Base-by-base conservation (phyloP, 2,329 filamentous ascomycete genomes). In the Colletotrichum noveboracense region DNA sequence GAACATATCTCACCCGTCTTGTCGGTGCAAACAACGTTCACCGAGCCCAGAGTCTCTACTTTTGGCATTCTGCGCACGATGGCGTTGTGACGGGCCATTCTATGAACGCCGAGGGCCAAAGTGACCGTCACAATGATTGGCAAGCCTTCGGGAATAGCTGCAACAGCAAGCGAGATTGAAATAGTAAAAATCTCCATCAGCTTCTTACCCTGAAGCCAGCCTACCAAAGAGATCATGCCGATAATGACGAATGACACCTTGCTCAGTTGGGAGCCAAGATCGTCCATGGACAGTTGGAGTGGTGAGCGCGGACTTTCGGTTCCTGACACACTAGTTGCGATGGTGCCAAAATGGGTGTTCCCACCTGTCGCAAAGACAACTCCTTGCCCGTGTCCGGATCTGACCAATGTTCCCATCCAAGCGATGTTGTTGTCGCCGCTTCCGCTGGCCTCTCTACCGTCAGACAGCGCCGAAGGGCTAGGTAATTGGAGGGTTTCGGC, bases 41-140 rank as follows among this genome's bases (percentile, higher is more conserved):
- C 97, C n/a, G 96, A 98, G 10, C 97, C 97, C 7, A 99, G 87
- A 1, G 97, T 99, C 84, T 99, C 97, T 10, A 99, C 97, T 84
- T 97, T 98, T 26, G 97, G 97, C 86, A 99, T 94, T 82, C 95
- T 94, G 79, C 97, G 94, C 76, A 99, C 96, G 83, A 99, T 99
- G 10, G 97, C 97, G 83, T 98, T 95, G 80, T 96, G 93, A 81
- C 93, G 95, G 76, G 97, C 97, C 97, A 99, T 99, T 74, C 97
- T 93, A 81, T 99, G 92, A 10, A 99, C 97, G 16, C 97, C 97
- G 16, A 99, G 89, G 52, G 97, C 97, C 71, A 99, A 89, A 0
- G 97, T 99, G 38, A 99, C 97, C 0, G 97, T 99, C 34, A 99
- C 97, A 80, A 99, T 99, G 81, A 99, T 99, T 0, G 97, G 97